Conservation (phyloP, 805 yeast species). For the Wickerhamiella kurtzmanii region DNA sequence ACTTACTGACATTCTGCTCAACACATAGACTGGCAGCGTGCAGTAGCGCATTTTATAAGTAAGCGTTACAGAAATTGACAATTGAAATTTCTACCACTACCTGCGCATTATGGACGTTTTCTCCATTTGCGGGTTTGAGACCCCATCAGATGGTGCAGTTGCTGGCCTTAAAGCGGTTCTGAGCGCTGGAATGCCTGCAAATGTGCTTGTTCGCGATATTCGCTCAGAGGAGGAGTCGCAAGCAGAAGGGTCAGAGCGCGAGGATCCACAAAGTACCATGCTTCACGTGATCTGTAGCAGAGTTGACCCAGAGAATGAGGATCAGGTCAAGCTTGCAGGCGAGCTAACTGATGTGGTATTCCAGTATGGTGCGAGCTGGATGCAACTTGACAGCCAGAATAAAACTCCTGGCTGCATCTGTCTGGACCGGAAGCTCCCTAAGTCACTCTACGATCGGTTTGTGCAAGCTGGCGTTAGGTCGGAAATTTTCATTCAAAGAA, state of each 20-base stretch:
- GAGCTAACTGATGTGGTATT: constrained; percentile 51
- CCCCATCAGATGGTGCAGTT: constrained; percentile 14
- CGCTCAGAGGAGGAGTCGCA: constrained; percentile 10
- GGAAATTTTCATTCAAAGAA: constrained; percentile 62
- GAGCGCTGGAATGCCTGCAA: constrained; percentile 20
- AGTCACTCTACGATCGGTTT: constrained; percentile 31
- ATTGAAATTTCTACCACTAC: not conserved
- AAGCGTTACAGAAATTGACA: not conserved
- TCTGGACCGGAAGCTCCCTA: constrained; percentile 36
- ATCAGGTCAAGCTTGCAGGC: constrained; percentile 12
- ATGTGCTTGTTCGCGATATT: constrained; percentile 17
- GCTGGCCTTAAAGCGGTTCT: constrained; percentile 15
- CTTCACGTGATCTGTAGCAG: constrained; percentile 15
- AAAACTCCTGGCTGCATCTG: constrained; percentile 81
- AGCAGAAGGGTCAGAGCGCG: constrained; percentile 9
- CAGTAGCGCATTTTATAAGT: not conserved
- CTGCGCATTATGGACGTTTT: constrained; percentile 19
- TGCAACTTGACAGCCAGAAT: constrained; percentile 52
- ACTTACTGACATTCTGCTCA: too few relatives aligned
- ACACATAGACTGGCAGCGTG: too few relatives aligned
- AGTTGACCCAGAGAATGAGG: constrained; percentile 6
- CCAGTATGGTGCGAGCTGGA: constrained; percentile 89
- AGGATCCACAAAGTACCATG: constrained; percentile 15
- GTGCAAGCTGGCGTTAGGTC: constrained; percentile 87
- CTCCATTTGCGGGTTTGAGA: constrained; percentile 15